Evolutionary conservation across 345 rosid species (phyloP), one percentile per base, ranked within the genome.

Genomic region (Eucalyptus pumila): DNA sequence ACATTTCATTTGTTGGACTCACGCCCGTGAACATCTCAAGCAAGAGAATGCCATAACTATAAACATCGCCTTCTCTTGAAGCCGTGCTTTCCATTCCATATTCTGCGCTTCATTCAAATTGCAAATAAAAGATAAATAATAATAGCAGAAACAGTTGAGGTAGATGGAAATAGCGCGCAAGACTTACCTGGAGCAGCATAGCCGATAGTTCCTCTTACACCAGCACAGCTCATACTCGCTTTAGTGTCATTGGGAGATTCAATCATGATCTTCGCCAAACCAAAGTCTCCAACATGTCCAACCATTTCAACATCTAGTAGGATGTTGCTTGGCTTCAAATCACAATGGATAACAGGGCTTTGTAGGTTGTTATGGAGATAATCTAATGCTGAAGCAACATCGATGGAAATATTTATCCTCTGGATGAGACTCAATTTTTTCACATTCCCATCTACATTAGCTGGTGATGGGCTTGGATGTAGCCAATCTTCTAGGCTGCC

Each of bases 11-110:
- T 1, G 90, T 93, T 14, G 93, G 90, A 60, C 86, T 67, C 88
- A 88, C 56, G 45, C 92, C 89, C 3, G 90, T 87, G 51, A 93
- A 85, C 88, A 91, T 87, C 88, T 93, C 92, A 11, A 91, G 34
- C 86, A 93, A 65, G 3, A 93, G 88, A 9, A 93, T 90, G 9
- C 92, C 92, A 65, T 85, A 92, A 48, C 92, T 91, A 42, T 91
- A 89, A 44, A 92, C 88, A 86, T 93, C 90, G 3, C 93, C 93
- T 8, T 56, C 6, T 4, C 86, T 89, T 34, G 92, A 90, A 10
- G 87, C 87, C 19, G 40, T 21, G 3, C 88, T 88, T n/a, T 93
- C 92, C 88, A 87, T 32, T 8, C 93, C 93, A 65, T 93, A 93
- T 65, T 93, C 92, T 93, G 87, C 21, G 34, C 26, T n/a, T 34